Conservation (phyloP, 352 stramenopile genomes). For the Phytophthora foliorum region DNA sequence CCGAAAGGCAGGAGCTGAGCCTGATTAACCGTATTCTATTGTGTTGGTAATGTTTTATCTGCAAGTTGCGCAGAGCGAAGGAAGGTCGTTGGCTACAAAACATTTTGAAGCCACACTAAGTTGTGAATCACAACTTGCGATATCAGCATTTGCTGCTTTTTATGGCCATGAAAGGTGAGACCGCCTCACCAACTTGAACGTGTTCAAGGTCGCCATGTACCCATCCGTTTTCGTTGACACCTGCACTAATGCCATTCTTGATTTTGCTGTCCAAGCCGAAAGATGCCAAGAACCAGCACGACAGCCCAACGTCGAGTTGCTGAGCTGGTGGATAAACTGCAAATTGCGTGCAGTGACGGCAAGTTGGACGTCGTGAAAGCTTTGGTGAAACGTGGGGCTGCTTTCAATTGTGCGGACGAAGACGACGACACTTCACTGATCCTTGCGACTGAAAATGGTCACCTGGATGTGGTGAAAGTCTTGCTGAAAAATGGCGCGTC, state of each 20-base stretch:
- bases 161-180: not conserved
- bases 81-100: no score
- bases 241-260: not conserved
- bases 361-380: not conserved
- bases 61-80: no score
- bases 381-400: not conserved
- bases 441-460: not conserved
- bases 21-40: no score
- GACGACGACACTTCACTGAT: conserved; percentile 8
- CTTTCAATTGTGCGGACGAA: not conserved
- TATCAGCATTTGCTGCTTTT: not conserved
- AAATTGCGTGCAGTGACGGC: not conserved
- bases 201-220: no score
- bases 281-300: not conserved
- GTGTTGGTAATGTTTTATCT: no score
- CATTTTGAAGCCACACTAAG: no score
- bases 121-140: no score
- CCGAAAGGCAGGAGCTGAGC: no score
- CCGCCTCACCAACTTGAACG: no score
- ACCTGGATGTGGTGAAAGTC: not conserved
- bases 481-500: conserved; percentile 1
- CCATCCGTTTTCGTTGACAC: not conserved
- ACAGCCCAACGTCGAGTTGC: not conserved
- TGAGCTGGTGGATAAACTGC: not conserved
- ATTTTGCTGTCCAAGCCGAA: not conserved